Evolutionary conservation across 352 stramenopile genomes (phyloP).

Genomic region (Phytophthora cryptogea): DNA sequence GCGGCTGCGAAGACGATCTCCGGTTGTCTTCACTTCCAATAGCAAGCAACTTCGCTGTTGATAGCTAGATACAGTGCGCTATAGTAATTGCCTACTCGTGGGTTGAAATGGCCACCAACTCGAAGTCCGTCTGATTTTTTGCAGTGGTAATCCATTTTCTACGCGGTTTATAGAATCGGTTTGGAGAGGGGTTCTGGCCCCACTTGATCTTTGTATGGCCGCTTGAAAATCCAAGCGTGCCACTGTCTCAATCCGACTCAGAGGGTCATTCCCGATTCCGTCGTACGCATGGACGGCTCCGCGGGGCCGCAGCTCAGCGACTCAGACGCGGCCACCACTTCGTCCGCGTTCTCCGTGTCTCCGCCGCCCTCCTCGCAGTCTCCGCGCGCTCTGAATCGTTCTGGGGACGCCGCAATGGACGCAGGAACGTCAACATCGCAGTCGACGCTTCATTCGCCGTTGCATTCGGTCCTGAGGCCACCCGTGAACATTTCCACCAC

Average conservation of each 20-base stretch:
- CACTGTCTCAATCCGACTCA: constrained; percentile 1
- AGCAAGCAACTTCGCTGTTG: too few relatives aligned
- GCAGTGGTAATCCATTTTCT: constrained; percentile 6
- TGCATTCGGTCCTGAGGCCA: constrained; percentile 12
- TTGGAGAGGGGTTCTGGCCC: not conserved
- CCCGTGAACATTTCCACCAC: constrained; percentile 2
- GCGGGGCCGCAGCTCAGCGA: constrained; percentile 5
- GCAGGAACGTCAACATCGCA: constrained; percentile 7
- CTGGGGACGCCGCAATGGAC: constrained; percentile 11
- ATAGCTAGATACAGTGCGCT: too few relatives aligned
- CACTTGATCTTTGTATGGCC: constrained; percentile 28
- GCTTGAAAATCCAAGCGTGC: constrained; percentile 24
- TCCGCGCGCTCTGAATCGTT: constrained; percentile 9
- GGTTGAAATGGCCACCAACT: not conserved
- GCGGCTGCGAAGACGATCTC: not conserved
- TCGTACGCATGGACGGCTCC: constrained; percentile 20
- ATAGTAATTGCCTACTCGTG: not conserved
- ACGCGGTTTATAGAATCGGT: constrained; percentile 1
- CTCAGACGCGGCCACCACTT: constrained; percentile 9
- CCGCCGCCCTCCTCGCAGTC: constrained; percentile 20
- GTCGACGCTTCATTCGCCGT: constrained; percentile 24
- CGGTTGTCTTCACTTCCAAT: too few relatives aligned
- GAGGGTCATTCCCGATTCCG: constrained; percentile 13
- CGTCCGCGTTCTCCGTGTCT: constrained; percentile 26
- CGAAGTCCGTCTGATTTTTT: constrained; percentile 10